Conservation (phyloP, 148 eudicot genomes). For the Chenopodium album region DNA sequence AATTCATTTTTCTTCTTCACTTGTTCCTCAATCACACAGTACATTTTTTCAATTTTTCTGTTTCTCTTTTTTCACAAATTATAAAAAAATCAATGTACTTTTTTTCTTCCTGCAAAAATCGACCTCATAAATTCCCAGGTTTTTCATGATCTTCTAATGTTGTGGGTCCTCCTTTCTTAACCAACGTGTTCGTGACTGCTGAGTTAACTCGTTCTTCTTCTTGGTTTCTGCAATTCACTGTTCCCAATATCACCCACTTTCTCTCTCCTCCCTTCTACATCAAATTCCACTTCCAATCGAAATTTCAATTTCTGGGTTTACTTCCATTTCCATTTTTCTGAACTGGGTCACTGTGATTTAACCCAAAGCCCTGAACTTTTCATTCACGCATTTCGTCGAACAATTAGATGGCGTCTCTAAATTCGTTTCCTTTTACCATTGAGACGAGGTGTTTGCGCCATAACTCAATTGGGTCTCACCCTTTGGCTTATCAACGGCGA, state of each 20-base stretch:
- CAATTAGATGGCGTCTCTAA: conserved; percentile 57
- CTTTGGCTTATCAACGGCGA: conserved; percentile 30
- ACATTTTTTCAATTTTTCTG: background rate
- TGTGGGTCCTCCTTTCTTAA: background rate
- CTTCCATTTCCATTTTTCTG: background rate
- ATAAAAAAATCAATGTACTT: conserved; percentile 5
- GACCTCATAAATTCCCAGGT: conserved; percentile 30
- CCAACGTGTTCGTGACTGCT: conserved; percentile 21
- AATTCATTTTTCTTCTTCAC: no score
- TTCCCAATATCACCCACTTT: background rate
- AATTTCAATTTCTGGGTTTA: conserved; percentile 17
- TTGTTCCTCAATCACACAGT: conserved; percentile 18
- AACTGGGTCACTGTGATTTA: conserved; percentile 6
- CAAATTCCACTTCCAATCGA: conserved; percentile 6
- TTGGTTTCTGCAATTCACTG: background rate
- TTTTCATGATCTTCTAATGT: conserved; percentile 21
- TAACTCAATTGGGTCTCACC: conserved; percentile 30
- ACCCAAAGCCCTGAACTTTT: conserved; percentile 3
- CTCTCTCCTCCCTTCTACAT: background rate
- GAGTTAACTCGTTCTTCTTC: background rate
- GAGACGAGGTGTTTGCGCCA: conserved; percentile 41
- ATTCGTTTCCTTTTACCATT: conserved; percentile 45
- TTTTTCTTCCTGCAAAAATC: conserved; percentile 2
- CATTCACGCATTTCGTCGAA: conserved; percentile 50
- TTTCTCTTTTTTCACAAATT: background rate